These are phyloP conservation scores for Nigrograna mackinnonii DNA, from an alignment of 2,329 filamentous ascomycete species.

Conservation along the genomic window DNA sequence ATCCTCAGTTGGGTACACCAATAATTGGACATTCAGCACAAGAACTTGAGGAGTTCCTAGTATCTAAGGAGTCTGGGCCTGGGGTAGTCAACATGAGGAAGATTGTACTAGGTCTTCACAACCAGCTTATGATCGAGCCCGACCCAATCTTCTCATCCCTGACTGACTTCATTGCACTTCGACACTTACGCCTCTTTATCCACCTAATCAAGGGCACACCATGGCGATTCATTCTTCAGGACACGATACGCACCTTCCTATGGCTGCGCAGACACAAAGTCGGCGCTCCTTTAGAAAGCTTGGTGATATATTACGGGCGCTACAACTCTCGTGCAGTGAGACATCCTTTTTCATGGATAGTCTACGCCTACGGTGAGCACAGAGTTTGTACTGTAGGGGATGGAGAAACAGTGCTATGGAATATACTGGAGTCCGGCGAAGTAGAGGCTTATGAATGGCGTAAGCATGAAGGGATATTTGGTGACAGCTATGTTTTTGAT, in stretches of 20 bases:
- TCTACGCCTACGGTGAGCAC: no score
- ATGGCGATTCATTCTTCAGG: background rate
- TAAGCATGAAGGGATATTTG: no score
- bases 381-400: no score
- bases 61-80: background rate
- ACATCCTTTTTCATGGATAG: background rate
- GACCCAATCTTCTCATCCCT: background rate
- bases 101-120: background rate
- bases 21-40: background rate
- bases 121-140: background rate
- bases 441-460: no score
- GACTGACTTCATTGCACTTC: background rate
- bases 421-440: no score
- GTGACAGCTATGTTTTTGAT: no score
- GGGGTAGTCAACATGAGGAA: background rate
- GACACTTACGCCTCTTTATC: background rate
- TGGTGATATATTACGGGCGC: background rate
- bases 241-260: background rate
- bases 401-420: no score
- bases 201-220: background rate
- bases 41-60: background rate
- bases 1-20: background rate
- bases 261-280: background rate
- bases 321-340: background rate
- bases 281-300: background rate